phyloP scores from a whole-genome alignment of 768 basidiomycete species.

The Termitomyces sp. region DNA sequence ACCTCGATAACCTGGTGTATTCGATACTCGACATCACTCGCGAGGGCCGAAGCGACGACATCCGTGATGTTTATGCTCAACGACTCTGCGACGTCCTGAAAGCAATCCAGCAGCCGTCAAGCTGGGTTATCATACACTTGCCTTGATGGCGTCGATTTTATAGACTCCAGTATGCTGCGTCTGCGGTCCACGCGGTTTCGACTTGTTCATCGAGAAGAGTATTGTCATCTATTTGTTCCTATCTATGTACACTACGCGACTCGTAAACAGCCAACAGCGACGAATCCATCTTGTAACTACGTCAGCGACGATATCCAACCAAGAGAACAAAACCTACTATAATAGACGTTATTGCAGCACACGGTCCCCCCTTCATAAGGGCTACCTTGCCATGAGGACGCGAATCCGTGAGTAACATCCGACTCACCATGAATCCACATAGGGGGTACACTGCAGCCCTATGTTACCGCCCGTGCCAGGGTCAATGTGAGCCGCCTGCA shows the following conservation, averaged over 20 bases:
- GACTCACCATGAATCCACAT: conserved; percentile 2
- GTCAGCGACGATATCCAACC: background rate
- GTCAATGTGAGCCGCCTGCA: background rate
- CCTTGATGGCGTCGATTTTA: conserved; percentile 60
- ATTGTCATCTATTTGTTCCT: background rate
- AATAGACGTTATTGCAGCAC: conserved; percentile 4
- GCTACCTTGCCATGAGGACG: background rate
- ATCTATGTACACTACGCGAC: background rate
- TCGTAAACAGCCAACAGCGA: conserved; percentile 1
- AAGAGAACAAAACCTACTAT: background rate
- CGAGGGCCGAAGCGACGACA: conserved; percentile 73
- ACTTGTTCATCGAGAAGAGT: conserved; percentile 32
- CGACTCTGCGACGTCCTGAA: conserved; percentile 87
- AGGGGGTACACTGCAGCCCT: background rate
- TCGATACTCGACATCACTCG: conserved; percentile 95
- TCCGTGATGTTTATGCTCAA: conserved; percentile 79
- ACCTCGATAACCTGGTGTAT: conserved; percentile 95
- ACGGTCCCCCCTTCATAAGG: conserved; percentile 1
- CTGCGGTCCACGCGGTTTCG: conserved; percentile 41
- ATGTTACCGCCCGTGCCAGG: background rate
- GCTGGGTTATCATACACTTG: conserved; percentile 17
- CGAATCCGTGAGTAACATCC: background rate
- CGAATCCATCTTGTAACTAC: background rate
- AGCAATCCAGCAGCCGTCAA: background rate
- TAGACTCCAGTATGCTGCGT: conserved; percentile 54